Evolutionary conservation across 805 yeast species (phyloP).

Genomic region (Zygoascus bituminiphila): DNA sequence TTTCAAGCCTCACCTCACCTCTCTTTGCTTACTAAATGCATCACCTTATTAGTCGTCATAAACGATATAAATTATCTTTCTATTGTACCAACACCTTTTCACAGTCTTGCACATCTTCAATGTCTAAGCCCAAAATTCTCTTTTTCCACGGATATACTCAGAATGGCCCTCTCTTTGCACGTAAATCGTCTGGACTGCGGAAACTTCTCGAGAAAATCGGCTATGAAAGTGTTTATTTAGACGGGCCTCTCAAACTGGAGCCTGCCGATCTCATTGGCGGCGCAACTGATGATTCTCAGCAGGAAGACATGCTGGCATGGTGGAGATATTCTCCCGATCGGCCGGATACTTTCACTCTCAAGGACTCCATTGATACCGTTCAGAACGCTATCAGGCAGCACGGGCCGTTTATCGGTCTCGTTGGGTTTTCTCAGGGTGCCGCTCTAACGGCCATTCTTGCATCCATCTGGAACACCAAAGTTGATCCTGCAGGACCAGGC

Average conservation of each 20-base stretch:
- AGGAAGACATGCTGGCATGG: conserved; percentile 51
- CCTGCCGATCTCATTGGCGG: conserved; percentile 70
- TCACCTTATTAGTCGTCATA: background rate
- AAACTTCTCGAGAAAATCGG: conserved; percentile 61
- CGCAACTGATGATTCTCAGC: conserved; percentile 34
- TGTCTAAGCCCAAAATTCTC: conserved; percentile 41
- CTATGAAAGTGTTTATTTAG: conserved; percentile 64
- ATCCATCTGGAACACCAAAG: conserved; percentile 41
- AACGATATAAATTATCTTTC: no score
- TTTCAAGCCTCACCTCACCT: background rate
- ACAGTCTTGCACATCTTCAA: background rate
- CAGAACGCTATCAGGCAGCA: conserved; percentile 48
- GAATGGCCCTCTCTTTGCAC: conserved; percentile 73
- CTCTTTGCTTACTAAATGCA: background rate
- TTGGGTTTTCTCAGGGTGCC: conserved; percentile 95
- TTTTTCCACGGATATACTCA: conserved; percentile 78
- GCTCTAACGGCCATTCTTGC: conserved; percentile 69
- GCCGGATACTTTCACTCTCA: conserved; percentile 26
- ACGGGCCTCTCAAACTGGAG: conserved; percentile 64
- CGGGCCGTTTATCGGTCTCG: conserved; percentile 79
- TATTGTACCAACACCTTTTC: background rate
- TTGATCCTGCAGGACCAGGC: conserved; percentile 39
- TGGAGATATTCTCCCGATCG: conserved; percentile 47
- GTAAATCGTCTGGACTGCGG: conserved; percentile 82
- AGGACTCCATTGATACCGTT: conserved; percentile 42